Base-by-base conservation (phyloP, 2,329 filamentous ascomycete genomes). In the Myriosclerotinia scirpicola region DNA sequence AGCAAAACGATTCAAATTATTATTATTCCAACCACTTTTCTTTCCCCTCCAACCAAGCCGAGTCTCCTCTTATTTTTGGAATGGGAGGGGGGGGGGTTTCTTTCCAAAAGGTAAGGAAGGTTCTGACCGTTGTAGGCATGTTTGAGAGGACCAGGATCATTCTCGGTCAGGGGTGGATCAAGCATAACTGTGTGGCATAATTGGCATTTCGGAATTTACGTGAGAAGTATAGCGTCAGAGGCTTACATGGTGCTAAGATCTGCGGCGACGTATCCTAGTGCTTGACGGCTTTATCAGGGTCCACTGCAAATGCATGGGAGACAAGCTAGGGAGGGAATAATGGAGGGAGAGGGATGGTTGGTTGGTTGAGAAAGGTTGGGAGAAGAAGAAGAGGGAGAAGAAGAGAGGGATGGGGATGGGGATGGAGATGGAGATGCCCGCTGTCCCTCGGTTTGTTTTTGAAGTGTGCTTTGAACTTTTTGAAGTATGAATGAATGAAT, bases 201-300 rank as follows among this genome's bases (percentile, higher is more conserved):
- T 60, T 60, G 58, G 30, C 58, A 60, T 36, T 50, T 50, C 44
- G 58, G 42, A 60, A 50, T 60, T 26, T 48, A 50, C 44, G 11
- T 38, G 42, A 60, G 20, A 26, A 50, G 58, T 17, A 60, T 50
- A 60, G 58, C 58, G 58, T 60, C 56, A 60, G 26, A 48, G 34
- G 50, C n/a, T 60, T 30, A 60, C 44, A 60, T 7, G 44, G 38
- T 44, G 38, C 3, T 34, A 60, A 60, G 58, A 60, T 60, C 58
- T 60, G 58, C 58, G 46, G 58, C 58, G n/a, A 60, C 58, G 58
- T 60, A 60, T 60, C 58, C 58, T 60, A 60, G 44, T 60, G 44
- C 44, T 50, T 38, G 58, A 50, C 5, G 58, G 58, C 58, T 60
- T 60, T 50, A 60, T 60, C 58, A 60, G 58, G 58, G 42, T 60